phyloP scores from a whole-genome alignment of 352 stramenopile species.

The Halophytophthora batemanensis region DNA sequence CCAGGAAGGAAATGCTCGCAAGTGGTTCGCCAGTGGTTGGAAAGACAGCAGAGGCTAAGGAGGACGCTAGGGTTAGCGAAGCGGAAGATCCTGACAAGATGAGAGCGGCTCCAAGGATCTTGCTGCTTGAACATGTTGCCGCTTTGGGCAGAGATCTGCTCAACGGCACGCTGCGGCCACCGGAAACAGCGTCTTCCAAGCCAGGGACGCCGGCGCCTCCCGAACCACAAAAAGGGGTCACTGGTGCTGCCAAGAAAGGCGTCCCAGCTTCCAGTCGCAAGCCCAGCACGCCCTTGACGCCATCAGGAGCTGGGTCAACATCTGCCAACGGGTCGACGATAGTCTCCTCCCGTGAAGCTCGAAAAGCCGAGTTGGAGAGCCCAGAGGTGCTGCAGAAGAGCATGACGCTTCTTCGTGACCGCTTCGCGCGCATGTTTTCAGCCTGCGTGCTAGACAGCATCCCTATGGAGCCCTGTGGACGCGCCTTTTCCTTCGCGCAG shows the following conservation, averaged over 20 bases:
- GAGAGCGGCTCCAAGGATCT: slow-evolving; percentile 17
- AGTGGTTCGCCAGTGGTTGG: slow-evolving; percentile 6
- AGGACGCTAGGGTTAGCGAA: not conserved
- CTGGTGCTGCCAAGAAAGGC: slow-evolving; percentile 22
- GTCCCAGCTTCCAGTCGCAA: slow-evolving; percentile 13
- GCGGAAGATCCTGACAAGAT: not conserved
- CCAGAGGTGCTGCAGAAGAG: slow-evolving; percentile 14
- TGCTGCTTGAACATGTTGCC: slow-evolving; percentile 44
- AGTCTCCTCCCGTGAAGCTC: slow-evolving; percentile 4
- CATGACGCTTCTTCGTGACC: slow-evolving; percentile 6
- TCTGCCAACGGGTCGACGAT: not conserved
- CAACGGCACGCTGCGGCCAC: slow-evolving; percentile 6
- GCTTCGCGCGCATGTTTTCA: slow-evolving; percentile 16
- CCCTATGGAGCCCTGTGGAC: slow-evolving; percentile 12
- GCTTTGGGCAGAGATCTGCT: slow-evolving; percentile 11
- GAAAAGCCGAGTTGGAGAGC: not conserved
- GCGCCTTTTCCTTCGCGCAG: slow-evolving; percentile 8
- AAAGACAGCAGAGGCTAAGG: not conserved
- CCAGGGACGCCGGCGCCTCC: slow-evolving; percentile 4
- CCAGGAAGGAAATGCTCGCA: slow-evolving; percentile 7
- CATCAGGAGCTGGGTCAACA: not conserved
- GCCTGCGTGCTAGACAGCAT: slow-evolving; percentile 29
- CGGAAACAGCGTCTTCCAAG: slow-evolving; percentile 11
- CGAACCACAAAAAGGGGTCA: slow-evolving; percentile 14
- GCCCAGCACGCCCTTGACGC: slow-evolving; percentile 3